Base-by-base conservation (phyloP, 2,329 filamentous ascomycete species). In the Tolypocladium tropicale region DNA sequence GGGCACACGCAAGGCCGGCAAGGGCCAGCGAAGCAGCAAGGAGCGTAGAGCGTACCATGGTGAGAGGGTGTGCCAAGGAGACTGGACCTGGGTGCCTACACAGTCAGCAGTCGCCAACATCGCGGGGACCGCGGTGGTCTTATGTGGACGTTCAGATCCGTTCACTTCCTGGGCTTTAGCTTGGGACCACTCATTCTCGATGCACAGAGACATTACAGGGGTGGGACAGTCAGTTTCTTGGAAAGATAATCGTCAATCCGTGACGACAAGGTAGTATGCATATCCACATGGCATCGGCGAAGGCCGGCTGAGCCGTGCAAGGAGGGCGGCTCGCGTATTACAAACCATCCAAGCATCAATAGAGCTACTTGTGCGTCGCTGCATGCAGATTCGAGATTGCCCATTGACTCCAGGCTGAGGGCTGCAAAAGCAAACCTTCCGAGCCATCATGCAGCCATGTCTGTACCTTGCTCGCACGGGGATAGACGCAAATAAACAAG, bases 21-120 rank as follows among this genome's bases (percentile, higher is more conserved):
- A 71, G 50, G 53, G 63, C 64, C 51, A 70, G 37, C 18, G 60
- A 62, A 28, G 59, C 55, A 39, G 62, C 25, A n/a, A 68, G 55
- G 12, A 65, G 36, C 6, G 58, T 54, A 28, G 62, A 50, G 25
- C 58, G 61, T 51, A 67, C 62, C 68, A 71, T 70, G 46, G 39
- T 61, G 56, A 43, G 36, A 51, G 11, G n/a, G 32, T 14, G n/a
- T 3, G 36, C 21, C 28, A 9, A 41, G 28, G 18, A n/a, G 18
- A 1, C 6, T 49, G 46, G 28, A 32, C 12, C 46, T 32, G 25
- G 46, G 28, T 3, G 16, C 16, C 10, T 23, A 16, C n/a, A 5
- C 46, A 49, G 14, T 6, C 11, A 4, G 25, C 28, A 30, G 43
- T 28, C 43, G 10, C 30, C 6, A 46, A 9, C 6, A 25, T 18